Evolutionary conservation across 1,284 basidiomycete genomes (phyloP).

Genomic region (Rhizoctonia solani): DNA sequence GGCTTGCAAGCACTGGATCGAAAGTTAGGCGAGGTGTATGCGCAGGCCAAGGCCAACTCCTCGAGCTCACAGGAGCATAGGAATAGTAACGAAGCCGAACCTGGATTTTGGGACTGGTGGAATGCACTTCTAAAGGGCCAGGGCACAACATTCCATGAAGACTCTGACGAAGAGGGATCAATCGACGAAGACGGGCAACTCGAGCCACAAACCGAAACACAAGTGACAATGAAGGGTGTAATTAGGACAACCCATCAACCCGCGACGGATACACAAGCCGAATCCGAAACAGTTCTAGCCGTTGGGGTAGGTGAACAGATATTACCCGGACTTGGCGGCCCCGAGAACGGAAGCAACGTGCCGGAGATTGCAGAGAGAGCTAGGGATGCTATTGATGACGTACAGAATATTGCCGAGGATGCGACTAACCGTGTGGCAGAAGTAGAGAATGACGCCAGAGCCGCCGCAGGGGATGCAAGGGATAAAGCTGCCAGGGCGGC

Average conservation of each 20-base stretch:
- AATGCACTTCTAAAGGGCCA: constrained; percentile 40
- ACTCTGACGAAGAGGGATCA: constrained; percentile 29
- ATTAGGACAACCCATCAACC: constrained; percentile 46
- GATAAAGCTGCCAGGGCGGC: constrained; percentile 37
- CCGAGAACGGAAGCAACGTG: constrained; percentile 42
- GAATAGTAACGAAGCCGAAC: constrained; percentile 35
- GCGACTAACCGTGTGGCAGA: constrained; percentile 41
- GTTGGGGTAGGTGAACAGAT: constrained; percentile 54
- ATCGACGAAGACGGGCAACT: constrained; percentile 37
- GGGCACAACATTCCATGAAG: constrained; percentile 37
- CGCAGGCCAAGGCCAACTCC: constrained; percentile 27
- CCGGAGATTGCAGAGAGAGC: constrained; percentile 38
- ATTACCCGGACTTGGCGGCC: constrained; percentile 52
- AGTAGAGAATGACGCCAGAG: constrained; percentile 41
- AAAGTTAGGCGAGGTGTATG: constrained; percentile 43
- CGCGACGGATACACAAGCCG: constrained; percentile 36
- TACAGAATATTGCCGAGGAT: constrained; percentile 37
- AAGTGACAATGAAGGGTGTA: constrained; percentile 48
- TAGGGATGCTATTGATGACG: constrained; percentile 40
- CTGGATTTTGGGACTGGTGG: constrained; percentile 45
- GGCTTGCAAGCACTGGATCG: constrained; percentile 44
- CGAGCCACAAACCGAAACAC: constrained; percentile 42
- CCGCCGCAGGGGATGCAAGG: constrained; percentile 41
- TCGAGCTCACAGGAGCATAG: constrained; percentile 8
- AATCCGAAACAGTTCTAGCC: constrained; percentile 47